Evolutionary conservation across 345 rosid species (phyloP).

Genomic region (Sapria himalayana): DNA sequence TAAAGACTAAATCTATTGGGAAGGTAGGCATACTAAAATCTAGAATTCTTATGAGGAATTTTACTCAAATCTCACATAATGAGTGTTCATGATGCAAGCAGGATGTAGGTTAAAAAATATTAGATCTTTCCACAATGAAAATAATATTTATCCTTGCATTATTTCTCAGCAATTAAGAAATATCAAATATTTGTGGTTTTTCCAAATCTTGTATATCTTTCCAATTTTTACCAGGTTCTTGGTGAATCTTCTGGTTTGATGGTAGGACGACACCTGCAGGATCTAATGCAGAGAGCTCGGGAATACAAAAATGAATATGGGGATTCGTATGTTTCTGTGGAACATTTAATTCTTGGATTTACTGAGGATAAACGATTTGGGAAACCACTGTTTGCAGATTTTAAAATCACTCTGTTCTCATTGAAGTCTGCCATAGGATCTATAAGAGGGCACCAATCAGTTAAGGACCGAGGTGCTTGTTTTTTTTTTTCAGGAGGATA

Average conservation of each 20-base stretch:
- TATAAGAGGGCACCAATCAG: conserved; percentile 89
- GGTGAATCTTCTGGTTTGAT: conserved; percentile 81
- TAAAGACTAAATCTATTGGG: no score
- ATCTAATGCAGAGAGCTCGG: conserved; percentile 56
- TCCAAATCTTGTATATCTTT: no score
- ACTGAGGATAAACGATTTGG: conserved; percentile 75
- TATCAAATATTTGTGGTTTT: no score
- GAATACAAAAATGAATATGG: conserved; percentile 74
- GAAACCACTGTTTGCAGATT: conserved; percentile 66
- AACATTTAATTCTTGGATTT: conserved; percentile 86
- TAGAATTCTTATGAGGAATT: no score
- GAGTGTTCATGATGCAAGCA: no score
- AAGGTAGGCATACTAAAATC: no score
- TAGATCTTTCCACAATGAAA: no score
- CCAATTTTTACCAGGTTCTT: conserved; percentile 55
- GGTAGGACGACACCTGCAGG: conserved; percentile 92
- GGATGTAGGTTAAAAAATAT: no score
- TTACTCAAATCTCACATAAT: no score
- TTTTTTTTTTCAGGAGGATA: background rate
- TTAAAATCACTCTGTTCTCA: conserved; percentile 38
- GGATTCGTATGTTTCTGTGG: conserved; percentile 85
- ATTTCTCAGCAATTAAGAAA: no score
- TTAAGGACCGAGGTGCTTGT: conserved; percentile 71
- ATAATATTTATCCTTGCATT: no score
- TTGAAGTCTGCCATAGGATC: conserved; percentile 75